Evolutionary conservation across 2,329 filamentous ascomycete species (phyloP), one percentile per base, ranked within the genome.

Genomic region (Aureobasidium subglaciale): DNA sequence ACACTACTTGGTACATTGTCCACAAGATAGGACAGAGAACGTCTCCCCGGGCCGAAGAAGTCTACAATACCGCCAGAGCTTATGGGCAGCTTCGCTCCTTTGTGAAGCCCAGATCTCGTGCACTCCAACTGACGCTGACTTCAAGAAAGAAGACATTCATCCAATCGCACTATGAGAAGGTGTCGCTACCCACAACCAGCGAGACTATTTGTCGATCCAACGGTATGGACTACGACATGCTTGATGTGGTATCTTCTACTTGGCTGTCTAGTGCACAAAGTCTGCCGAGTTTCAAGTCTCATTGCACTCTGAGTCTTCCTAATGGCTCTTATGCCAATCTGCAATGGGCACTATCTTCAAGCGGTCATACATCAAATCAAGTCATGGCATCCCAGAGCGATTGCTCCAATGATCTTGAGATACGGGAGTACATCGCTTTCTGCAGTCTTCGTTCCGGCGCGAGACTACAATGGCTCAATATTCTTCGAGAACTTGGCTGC

Each of bases 381-480:
- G 70, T 79, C 0, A 66, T 82, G 30, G 77, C 80, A 0, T 79
- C 68, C 11, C 77, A 79, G 29, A 65, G 70, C 0, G 65, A 65
- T 1, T 82, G 81, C 42, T 79, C 81, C 0, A 37, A 67, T 0
- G 67, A 70, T 0, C 56, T 81, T 24, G 75, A 73, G 1, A 46
- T 73, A 0, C 76, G 82, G 13, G 82, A 85, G 54, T 84, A 75
- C 45, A 69, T 73, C 22, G 73, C 81, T 0, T 77, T 77, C 49
- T 77, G 81, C 56, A 69, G 66, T 0, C 64, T 82, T 0, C 61
- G 79, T 1, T 70, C 74, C 0, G 79, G 79, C 0, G 70, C 68
- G 2, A 61, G 70, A 9, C 68, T 74, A 1, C 70, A 78, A 5
- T 81, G 79, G 77, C 63, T 70, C 1, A 69, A 72, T 2, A 68